Evolutionary conservation across 2,329 filamentous ascomycete species (phyloP).

Genomic region (Fonsecaea pedrosoi): DNA sequence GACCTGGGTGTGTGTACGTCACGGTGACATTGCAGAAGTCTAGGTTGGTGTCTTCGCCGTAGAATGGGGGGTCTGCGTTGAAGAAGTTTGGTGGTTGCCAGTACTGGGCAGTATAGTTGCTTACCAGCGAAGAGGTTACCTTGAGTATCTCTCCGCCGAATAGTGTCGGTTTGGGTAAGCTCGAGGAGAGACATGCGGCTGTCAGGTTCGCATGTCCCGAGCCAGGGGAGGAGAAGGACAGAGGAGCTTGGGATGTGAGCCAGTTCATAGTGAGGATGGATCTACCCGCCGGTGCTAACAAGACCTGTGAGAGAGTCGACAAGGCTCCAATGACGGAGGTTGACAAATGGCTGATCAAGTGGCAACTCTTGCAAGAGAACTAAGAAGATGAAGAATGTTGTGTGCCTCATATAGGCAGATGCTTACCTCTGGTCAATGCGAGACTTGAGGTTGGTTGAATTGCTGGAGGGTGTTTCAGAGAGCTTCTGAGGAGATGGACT

Average conservation of each 20-base stretch:
- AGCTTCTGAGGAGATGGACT: not conserved
- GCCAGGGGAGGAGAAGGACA: not conserved
- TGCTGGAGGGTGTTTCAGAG: not conserved
- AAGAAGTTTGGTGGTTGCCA: constrained; percentile 11
- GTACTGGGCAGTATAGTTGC: constrained; percentile 30
- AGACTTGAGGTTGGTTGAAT: not conserved
- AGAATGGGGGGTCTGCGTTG: constrained; percentile 18
- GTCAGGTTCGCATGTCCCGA: constrained; percentile 7
- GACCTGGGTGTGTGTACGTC: constrained; percentile 52
- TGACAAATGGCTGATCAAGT: not conserved
- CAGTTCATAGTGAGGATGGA: not conserved
- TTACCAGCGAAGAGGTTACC: constrained; percentile 33
- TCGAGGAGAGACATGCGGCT: constrained; percentile 23
- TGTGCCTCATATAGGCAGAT: not conserved
- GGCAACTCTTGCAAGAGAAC: not conserved
- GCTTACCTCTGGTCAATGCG: not conserved
- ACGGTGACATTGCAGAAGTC: constrained; percentile 55
- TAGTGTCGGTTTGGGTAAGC: constrained; percentile 24
- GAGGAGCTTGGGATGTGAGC: constrained; percentile 7
- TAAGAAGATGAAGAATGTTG: not conserved
- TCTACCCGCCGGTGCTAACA: too few species aligned
- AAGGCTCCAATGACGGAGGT: not conserved
- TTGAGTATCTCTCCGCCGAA: constrained; percentile 37
- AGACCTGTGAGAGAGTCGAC: not conserved
- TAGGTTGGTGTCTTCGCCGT: constrained; percentile 7